A percentile compares a stretch with the other conserved stretches of the same genome.
Evolutionary conservation across 192 early-diverging fungal genomes (phyloP).

Genomic region (Entophlyctis luteolus): DNA sequence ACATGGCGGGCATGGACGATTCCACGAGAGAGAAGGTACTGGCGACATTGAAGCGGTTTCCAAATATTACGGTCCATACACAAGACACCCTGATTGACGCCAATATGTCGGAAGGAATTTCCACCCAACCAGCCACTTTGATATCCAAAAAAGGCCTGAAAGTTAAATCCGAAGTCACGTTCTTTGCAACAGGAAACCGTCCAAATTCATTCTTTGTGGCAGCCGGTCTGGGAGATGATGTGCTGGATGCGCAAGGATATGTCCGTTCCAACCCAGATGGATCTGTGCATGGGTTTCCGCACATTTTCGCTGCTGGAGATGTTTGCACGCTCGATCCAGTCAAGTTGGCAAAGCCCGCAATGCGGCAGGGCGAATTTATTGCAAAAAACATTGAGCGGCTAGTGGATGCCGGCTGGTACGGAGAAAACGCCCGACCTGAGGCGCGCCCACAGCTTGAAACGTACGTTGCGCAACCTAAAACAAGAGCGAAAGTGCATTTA

Average conservation of each 20-base stretch:
- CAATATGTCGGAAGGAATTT: neutral
- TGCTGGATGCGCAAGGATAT: constrained; percentile 48
- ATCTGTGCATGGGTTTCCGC: constrained; percentile 56
- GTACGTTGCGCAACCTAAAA: too few species aligned
- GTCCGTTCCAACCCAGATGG: constrained; percentile 64
- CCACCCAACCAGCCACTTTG: too few species aligned
- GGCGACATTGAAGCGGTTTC: neutral
- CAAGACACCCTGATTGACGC: neutral
- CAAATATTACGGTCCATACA: neutral
- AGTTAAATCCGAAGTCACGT: constrained; percentile 55
- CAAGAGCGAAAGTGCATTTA: too few species aligned
- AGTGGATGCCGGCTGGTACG: too few species aligned
- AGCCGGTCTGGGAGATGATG: constrained; percentile 50
- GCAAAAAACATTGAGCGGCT: neutral
- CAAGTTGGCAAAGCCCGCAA: constrained; percentile 26
- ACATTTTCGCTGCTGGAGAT: constrained; percentile 78
- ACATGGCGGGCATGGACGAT: neutral
- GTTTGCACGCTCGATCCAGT: constrained; percentile 47
- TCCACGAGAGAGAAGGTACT: neutral
- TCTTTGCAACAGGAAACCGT: constrained; percentile 71
- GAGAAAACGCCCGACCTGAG: too few species aligned
- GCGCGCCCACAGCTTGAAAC: too few species aligned
- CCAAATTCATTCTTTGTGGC: constrained; percentile 59
- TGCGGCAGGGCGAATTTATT: neutral
- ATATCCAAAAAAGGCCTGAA: constrained; percentile 33